Evolutionary conservation across 371 early-diverging fungal genomes (phyloP), one percentile per base, ranked within the genome.

Genomic region (Mycotypha africana): DNA sequence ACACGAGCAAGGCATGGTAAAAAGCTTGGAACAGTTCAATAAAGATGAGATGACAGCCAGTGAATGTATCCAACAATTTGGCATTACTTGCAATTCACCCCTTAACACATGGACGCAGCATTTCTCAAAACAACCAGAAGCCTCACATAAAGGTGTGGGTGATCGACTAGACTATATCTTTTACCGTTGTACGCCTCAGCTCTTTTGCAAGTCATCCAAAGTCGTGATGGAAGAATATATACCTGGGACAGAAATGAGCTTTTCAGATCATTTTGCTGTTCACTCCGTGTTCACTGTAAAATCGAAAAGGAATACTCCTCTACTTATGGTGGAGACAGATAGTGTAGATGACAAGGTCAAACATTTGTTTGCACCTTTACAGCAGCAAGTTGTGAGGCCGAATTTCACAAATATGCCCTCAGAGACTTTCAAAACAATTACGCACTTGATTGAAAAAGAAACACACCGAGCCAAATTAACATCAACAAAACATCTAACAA

Each of bases 121-220:
- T 35, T 24, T 45, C 4, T 25, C 53, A 11, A 56, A 58, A 36
- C 58, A 64, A 40, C n/a, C n/a, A n/a, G 38, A 58, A 12, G 39
- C 65, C 4, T 26, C 62, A 38, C 49, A 38, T 14, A 50, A 70
- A 55, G 28, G 65, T 37, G 20, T 60, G 6, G 84, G 84, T 2
- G 74, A 79, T 22, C 64, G 84, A 2, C 43, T 83, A 6, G 84
- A 83, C 38, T 83, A 78, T 26, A 70, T 84, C 9, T 76, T 79
- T 50, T 81, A 74, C 43, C 54, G 62, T 6, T 39, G 47, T 1
- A 67, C 65, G 10, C 54, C 69, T 3, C 51, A 67, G 33, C 39
- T 83, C 15, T 25, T n/a, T 3, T 79, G 81, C 40, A 42, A 48
- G 8, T 32, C 47, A 10, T 70, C 71, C 0, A 26, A 44, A 9